Conservation (phyloP, 148 eudicot species). For the Silene uniflora region DNA sequence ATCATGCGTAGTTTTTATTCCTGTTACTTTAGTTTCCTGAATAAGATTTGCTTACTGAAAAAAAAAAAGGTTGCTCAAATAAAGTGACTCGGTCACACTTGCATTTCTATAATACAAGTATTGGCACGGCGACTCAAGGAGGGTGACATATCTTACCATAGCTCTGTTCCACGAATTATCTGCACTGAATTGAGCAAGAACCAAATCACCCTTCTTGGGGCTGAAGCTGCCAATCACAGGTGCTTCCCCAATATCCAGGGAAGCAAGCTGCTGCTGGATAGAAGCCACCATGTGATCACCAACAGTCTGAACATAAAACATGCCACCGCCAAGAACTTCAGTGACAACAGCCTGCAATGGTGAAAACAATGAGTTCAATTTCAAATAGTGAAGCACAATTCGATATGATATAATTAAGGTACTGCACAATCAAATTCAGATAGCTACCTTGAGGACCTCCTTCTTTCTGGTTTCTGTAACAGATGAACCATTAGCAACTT, state of each 20-base stretch:
- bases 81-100: neutral
- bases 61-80: neutral
- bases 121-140: neutral
- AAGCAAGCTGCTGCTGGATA: constrained; percentile 76
- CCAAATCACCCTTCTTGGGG: constrained; percentile 82
- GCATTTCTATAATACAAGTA: neutral
- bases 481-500: constrained; percentile 56
- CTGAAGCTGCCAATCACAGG: constrained; percentile 67
- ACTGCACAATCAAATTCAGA: neutral
- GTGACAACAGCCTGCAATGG: constrained; percentile 63
- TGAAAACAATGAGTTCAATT: neutral
- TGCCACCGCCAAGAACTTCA: constrained; percentile 82
- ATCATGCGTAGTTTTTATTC: neutral
- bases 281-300: constrained; percentile 64
- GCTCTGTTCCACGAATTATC: constrained; percentile 96
- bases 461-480: constrained; percentile 55
- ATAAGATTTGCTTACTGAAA: neutral
- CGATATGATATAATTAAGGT: neutral
- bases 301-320: constrained; percentile 75
- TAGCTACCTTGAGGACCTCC: constrained; percentile 72
- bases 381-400: constrained; percentile 1
- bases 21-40: neutral
- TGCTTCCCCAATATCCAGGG: constrained; percentile 64
- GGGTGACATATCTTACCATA: constrained; percentile 45
- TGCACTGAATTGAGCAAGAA: constrained; percentile 79